Evolutionary conservation across 352 stramenopile species (phyloP).

Genomic region (Stephanocyclus meneghinianus): DNA sequence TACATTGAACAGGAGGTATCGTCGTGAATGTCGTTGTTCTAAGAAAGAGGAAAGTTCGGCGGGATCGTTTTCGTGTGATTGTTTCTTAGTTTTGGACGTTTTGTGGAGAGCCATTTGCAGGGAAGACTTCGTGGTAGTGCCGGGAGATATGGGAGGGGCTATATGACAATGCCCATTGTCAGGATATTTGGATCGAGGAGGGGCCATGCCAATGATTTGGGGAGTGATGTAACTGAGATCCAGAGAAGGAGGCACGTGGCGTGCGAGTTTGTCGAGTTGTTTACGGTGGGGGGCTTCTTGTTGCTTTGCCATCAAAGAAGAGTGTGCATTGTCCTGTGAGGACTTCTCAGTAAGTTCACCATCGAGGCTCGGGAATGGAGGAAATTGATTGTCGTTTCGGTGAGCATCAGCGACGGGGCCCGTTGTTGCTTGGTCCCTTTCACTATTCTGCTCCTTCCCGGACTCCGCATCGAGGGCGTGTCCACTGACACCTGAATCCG

Average conservation of each 20-base stretch:
- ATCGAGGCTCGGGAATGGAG: too few species aligned
- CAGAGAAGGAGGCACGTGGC: constrained; percentile 35
- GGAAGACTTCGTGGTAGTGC: background rate
- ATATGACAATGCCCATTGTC: background rate
- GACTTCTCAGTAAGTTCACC: too few species aligned
- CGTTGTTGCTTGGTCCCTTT: background rate
- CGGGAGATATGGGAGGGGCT: background rate
- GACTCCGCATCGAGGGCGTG: too few species aligned
- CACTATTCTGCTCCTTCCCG: background rate
- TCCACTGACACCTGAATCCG: too few species aligned
- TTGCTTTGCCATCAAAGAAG: background rate
- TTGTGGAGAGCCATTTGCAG: background rate
- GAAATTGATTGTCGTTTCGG: too few species aligned
- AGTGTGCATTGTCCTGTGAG: background rate
- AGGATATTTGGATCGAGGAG: constrained; percentile 14
- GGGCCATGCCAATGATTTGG: constrained; percentile 57
- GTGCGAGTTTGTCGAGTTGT: constrained; percentile 51
- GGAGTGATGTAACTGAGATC: constrained; percentile 67
- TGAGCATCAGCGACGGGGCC: too few species aligned
- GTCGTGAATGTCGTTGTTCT: constrained; percentile 49
- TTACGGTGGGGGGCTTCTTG: constrained; percentile 3
- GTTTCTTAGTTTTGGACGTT: constrained; percentile 25
- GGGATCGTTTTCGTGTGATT: constrained; percentile 55
- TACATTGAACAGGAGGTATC: constrained; percentile 70
- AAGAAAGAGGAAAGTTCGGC: constrained; percentile 59